Evolutionary conservation across 345 rosid genomes (phyloP).

Genomic region (Pistacia integerrima): DNA sequence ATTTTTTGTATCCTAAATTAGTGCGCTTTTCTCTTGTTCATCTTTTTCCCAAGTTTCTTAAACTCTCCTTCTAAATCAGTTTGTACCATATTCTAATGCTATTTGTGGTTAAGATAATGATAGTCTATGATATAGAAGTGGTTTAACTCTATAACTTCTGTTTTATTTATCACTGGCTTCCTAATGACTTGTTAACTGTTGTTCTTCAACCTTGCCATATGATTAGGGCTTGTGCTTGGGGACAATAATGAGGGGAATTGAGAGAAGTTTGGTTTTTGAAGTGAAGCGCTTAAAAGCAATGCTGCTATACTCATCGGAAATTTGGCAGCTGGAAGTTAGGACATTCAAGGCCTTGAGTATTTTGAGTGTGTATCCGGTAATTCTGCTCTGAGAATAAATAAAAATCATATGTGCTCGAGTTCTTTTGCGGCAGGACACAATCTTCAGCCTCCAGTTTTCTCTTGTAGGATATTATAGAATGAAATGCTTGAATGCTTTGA

Average conservation of each 20-base stretch:
- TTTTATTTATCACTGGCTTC: neutral
- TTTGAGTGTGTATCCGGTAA: slow-evolving; percentile 13
- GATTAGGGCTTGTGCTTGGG: slow-evolving; percentile 63
- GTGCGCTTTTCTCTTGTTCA: too few species aligned
- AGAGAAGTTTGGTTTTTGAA: slow-evolving; percentile 18
- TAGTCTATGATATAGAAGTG: neutral
- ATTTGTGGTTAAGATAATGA: neutral
- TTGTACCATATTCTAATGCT: neutral
- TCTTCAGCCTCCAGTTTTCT: slow-evolving; percentile 23
- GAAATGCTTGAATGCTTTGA: slow-evolving; percentile 19
- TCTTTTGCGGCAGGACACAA: slow-evolving; percentile 23
- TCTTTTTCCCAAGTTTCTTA: neutral
- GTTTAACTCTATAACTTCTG: neutral
- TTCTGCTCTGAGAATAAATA: slow-evolving; percentile 31
- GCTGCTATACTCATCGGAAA: slow-evolving; percentile 12
- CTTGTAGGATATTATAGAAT: slow-evolving; percentile 25
- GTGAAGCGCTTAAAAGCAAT: slow-evolving; percentile 21
- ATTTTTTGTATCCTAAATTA: too few species aligned
- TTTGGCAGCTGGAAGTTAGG: slow-evolving; percentile 25
- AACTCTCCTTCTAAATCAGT: neutral
- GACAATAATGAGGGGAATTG: slow-evolving; percentile 37
- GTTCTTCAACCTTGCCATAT: slow-evolving; percentile 7
- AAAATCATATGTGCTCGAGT: slow-evolving; percentile 19
- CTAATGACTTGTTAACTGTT: slow-evolving; percentile 7
- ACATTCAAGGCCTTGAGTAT: slow-evolving; percentile 19